Conservation (phyloP, 2,329 filamentous ascomycete species). For the Colletotrichum coccodes region DNA sequence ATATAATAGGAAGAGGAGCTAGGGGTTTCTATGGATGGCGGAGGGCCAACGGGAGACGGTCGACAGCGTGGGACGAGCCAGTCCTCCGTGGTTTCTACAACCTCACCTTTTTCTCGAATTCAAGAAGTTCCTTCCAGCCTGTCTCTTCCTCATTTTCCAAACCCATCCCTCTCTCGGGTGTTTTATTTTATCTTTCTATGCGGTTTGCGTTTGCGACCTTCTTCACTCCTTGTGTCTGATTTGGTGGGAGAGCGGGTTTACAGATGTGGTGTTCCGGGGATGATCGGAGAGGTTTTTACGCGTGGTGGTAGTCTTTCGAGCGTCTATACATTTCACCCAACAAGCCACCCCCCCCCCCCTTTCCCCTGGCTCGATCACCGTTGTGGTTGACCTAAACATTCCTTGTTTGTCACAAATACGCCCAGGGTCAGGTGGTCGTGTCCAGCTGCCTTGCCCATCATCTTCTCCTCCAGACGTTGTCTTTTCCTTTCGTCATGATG, state of each 20-base stretch:
- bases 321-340: not conserved
- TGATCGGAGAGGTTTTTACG: not conserved
- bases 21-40: not conserved
- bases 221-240: not conserved
- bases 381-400: constrained; percentile 5
- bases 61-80: not conserved
- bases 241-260: not conserved
- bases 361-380: not conserved
- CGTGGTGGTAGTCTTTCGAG: not conserved
- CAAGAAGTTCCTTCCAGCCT: constrained; percentile 27
- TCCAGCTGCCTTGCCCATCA: not conserved
- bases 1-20: not conserved
- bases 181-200: not conserved
- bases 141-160: not conserved
- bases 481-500: not conserved
- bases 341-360: not conserved
- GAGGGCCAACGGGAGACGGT: constrained; percentile 2
- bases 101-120: constrained; percentile 29
- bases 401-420: not conserved
- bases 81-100: constrained; percentile 12
- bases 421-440: not conserved
- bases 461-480: not conserved
- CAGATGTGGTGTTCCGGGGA: not conserved
- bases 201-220: constrained; percentile 7
- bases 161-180: not conserved